Evolutionary conservation across 768 basidiomycete species (phyloP).

Genomic region (Suillus hirtellus): DNA sequence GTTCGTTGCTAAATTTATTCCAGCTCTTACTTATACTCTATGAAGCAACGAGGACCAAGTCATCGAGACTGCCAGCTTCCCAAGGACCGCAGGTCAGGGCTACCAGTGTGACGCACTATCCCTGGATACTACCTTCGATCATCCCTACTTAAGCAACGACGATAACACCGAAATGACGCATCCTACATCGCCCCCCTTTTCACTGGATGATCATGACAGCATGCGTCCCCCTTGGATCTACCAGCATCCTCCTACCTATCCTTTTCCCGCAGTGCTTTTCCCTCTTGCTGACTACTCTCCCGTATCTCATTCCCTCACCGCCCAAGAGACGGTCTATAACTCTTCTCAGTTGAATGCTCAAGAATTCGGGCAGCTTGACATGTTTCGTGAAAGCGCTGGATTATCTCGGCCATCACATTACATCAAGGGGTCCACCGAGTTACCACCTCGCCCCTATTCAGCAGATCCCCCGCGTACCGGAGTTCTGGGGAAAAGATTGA

Average conservation of each 20-base stretch:
- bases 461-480: constrained; percentile 4
- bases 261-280: background rate
- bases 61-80: background rate
- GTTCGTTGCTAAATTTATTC: too few species aligned
- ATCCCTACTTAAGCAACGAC: background rate
- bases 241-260: background rate
- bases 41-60: background rate
- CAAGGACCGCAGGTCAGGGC: background rate
- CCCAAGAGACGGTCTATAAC: background rate
- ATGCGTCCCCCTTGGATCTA: background rate
- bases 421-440: background rate
- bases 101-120: constrained; percentile 2
- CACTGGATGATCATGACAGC: background rate
- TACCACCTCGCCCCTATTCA: constrained; percentile 3
- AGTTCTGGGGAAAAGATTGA: constrained; percentile 2
- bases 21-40: background rate
- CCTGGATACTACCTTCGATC: background rate
- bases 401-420: background rate
- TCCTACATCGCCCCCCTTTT: constrained; percentile 5
- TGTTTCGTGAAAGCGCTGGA: background rate
- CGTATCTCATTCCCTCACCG: background rate
- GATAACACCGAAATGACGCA: background rate
- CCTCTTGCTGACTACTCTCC: background rate
- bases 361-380: background rate
- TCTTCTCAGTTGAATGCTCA: background rate